Percentiles rank a stretch among this genome's conserved stretches.
Evolutionary conservation across 352 stramenopile species (phyloP).

Genomic region (Globisporangium paddicum): DNA sequence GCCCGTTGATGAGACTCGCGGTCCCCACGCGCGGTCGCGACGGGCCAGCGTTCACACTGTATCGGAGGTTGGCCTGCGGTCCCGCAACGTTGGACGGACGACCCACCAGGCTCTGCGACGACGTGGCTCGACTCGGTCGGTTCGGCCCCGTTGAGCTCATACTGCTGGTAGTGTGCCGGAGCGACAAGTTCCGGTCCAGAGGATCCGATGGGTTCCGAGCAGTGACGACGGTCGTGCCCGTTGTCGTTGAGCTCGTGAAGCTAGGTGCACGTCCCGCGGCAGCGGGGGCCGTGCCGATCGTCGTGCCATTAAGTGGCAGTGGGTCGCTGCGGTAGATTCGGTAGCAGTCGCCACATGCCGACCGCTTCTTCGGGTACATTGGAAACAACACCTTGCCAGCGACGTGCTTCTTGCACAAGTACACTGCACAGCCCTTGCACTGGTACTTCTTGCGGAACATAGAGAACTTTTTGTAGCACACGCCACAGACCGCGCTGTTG

Average conservation of each 20-base stretch:
- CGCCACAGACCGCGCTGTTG: constrained; percentile 61
- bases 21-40: constrained; percentile 17
- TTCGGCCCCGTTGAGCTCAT: constrained; percentile 11
- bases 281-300: constrained; percentile 11
- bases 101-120: constrained; percentile 41
- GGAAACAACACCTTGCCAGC: constrained; percentile 60
- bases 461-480: constrained; percentile 85
- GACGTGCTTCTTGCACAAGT: constrained; percentile 80
- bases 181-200: constrained; percentile 9
- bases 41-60: constrained; percentile 30
- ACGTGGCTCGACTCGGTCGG: constrained; percentile 34
- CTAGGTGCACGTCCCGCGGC: constrained; percentile 18
- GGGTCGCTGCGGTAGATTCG: constrained; percentile 53
- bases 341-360: constrained; percentile 75
- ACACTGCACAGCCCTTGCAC: constrained; percentile 77
- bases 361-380: constrained; percentile 60
- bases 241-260: constrained; percentile 13
- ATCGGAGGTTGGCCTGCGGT: constrained; percentile 46
- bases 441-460: constrained; percentile 87
- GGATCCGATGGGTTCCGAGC: constrained; percentile 2
- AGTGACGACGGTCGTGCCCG: constrained; percentile 4
- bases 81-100: constrained; percentile 38
- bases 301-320: constrained; percentile 27
- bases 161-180: constrained; percentile 9
- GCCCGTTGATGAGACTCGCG: constrained; percentile 9